Evolutionary conservation across 192 early-diverging fungal species (phyloP), one percentile per base, ranked within the genome.

Genomic region (Rhizoclosmatium sp.): DNA sequence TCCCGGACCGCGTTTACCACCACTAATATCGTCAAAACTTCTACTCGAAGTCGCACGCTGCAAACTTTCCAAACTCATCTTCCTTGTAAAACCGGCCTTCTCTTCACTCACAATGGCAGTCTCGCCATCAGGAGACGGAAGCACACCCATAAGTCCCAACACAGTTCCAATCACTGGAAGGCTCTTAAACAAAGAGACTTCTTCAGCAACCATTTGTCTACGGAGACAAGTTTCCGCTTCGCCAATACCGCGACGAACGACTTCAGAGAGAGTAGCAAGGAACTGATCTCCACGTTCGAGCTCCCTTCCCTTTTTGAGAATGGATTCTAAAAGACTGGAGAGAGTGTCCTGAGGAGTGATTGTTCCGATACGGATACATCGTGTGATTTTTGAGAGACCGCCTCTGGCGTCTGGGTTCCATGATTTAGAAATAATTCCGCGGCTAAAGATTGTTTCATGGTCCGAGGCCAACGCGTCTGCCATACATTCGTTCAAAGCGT

Each of bases 141-240:
- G n/a, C 9, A 66, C 62, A 39, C 76, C 76, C 19, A 78, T 54
- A 39, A 78, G 14, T 46, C 66, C 56, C 41, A 78, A 41, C 16
- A 78, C 76, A 9, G 76, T 78, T 12, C 76, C 76, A 56, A 78
- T 65, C 19, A 78, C 66, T 48, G 76, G 76, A 3, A 78, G 65
- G 2, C 46, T 51, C 21, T 51, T 5, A 42, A 78, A 59, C 21
- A 78, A 9, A 16, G 66, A 78, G 5, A 31, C 56, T 45, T 61
- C 74, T 21, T 76, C 60, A 14, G 19, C 42, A 19, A 19, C 7
- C 3, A 10, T 19, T 68, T 66, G 10, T 12, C 42, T 68, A 47
- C 70, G 71, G 10, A 78, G 56, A 19, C 70, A 31, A 23, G 19
- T 21, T 46, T 78, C 65, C 23, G 76, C 76, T 48, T 46, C 56